Evolutionary conservation across 1,284 basidiomycete species (phyloP).

Genomic region (Grifola frondosa): DNA sequence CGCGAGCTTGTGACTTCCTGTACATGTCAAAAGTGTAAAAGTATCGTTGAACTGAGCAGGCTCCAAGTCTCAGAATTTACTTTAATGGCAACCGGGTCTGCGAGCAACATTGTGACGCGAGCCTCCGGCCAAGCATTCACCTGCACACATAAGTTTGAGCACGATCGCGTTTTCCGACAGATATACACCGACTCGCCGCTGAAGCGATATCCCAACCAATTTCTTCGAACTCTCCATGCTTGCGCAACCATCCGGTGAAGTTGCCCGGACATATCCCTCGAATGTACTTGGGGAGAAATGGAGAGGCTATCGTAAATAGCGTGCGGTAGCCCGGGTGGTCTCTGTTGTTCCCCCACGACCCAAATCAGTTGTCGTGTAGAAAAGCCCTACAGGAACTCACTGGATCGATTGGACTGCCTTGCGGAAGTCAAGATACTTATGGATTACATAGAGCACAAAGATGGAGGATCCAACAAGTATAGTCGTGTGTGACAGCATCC

Average conservation of each 20-base stretch:
- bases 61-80: slow-evolving; percentile 5
- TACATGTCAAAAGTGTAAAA: background rate
- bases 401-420: slow-evolving; percentile 1
- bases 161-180: background rate
- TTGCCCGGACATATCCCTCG: slow-evolving; percentile 18
- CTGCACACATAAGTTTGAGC: slow-evolving; percentile 1
- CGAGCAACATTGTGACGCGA: slow-evolving; percentile 12
- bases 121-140: slow-evolving; percentile 9
- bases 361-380: background rate
- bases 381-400: slow-evolving; percentile 1
- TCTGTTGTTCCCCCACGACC: slow-evolving; percentile 3
- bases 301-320: slow-evolving; percentile 12
- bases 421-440: slow-evolving; percentile 3
- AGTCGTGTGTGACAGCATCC: too few relatives aligned
- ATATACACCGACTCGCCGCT: slow-evolving; percentile 11
- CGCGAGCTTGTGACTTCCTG: slow-evolving; percentile 24
- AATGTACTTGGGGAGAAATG: slow-evolving; percentile 16
- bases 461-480: too few relatives aligned
- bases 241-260: slow-evolving; percentile 13
- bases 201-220: slow-evolving; percentile 21
- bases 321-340: slow-evolving; percentile 23
- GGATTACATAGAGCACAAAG: slow-evolving; percentile 4
- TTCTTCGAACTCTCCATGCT: slow-evolving; percentile 18
- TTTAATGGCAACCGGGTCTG: slow-evolving; percentile 22
- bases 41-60: background rate